Conservation (phyloP, 208 protist species). For the Crithidia fasciculata region DNA sequence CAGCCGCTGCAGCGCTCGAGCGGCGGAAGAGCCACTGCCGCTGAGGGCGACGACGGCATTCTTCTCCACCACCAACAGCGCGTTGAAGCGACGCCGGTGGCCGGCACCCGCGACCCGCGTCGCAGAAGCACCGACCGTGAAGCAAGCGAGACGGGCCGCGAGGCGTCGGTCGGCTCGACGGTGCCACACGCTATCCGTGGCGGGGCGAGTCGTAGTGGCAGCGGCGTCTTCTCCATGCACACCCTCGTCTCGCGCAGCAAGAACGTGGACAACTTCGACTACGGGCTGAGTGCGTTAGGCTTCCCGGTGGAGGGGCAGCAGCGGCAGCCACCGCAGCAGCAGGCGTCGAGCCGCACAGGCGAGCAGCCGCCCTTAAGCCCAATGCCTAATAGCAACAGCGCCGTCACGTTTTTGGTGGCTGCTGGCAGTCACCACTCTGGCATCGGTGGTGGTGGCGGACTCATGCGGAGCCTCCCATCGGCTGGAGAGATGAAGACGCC, state of each 20-base stretch:
- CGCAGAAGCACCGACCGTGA: no score
- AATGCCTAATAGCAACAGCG: slow-evolving; percentile 1
- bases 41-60: no score
- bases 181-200: not conserved
- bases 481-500: not conserved
- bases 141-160: no score
- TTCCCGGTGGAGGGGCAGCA: slow-evolving; percentile 33
- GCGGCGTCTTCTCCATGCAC: slow-evolving; percentile 26
- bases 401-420: slow-evolving; percentile 15
- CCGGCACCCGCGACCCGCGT: no score
- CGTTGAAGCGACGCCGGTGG: not conserved
- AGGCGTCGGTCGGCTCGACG: not conserved
- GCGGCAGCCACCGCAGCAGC: not conserved
- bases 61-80: not conserved
- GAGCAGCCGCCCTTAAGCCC: not conserved
- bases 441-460: not conserved
- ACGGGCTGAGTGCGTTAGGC: slow-evolving; percentile 46
- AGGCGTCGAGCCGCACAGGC: not conserved
- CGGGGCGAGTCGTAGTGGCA: slow-evolving; percentile 21
- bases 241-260: slow-evolving; percentile 23
- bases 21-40: no score
- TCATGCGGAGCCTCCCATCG: not conserved
- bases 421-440: not conserved
- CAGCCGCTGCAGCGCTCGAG: not conserved
- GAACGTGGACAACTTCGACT: slow-evolving; percentile 50